phyloP scores from a whole-genome alignment of 352 stramenopile species.

The Phytophthora brassicae region DNA sequence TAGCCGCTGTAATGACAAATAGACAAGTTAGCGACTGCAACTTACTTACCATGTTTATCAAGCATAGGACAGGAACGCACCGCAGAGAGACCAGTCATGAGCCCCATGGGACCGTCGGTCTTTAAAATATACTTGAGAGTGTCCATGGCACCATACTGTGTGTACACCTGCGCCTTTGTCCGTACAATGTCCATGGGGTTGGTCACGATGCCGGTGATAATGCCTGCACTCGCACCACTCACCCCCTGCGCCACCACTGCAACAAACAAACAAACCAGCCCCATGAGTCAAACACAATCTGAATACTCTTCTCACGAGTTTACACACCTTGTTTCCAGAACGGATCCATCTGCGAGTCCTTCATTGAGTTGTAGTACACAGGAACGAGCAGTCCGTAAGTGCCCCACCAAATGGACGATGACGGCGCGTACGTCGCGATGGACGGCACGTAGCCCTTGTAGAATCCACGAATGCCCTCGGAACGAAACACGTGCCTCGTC shows the following conservation, averaged over 20 bases:
- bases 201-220: slow-evolving; percentile 79
- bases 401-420: slow-evolving; percentile 87
- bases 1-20: slow-evolving; percentile 51
- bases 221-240: slow-evolving; percentile 71
- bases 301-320: too few species aligned
- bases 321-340: slow-evolving; percentile 84
- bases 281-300: background rate
- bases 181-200: slow-evolving; percentile 91
- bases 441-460: slow-evolving; percentile 85
- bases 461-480: slow-evolving; percentile 74
- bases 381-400: slow-evolving; percentile 83
- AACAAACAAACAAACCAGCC: background rate
- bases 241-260: slow-evolving; percentile 75
- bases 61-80: slow-evolving; percentile 38
- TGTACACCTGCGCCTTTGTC: slow-evolving; percentile 85
- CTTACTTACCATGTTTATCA: too few species aligned
- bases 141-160: slow-evolving; percentile 80
- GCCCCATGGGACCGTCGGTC: slow-evolving; percentile 64
- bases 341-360: slow-evolving; percentile 55
- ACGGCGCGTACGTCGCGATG: slow-evolving; percentile 86
- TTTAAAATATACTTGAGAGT: slow-evolving; percentile 85
- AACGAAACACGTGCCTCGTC: slow-evolving; percentile 59
- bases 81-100: slow-evolving; percentile 82
- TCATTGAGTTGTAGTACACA: slow-evolving; percentile 65
- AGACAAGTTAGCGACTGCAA: background rate